Percentiles rank a stretch among this genome's conserved stretches.
Evolutionary conservation across 2,329 filamentous ascomycete genomes (phyloP).

Genomic region (Botrytis paeoniae): DNA sequence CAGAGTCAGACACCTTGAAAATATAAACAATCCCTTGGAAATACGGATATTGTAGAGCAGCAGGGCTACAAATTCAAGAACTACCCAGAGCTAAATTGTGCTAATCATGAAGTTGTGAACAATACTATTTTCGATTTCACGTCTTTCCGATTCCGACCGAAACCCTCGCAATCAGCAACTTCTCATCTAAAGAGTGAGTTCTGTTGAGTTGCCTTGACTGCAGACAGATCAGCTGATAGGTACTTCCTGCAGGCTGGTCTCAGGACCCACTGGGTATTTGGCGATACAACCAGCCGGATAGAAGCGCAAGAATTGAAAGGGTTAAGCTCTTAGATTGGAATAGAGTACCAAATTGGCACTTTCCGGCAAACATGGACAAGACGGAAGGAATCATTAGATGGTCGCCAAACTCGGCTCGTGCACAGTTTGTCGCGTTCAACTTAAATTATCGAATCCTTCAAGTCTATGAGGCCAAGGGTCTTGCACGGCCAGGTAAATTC

Average conservation of each 20-base stretch:
- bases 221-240: constrained; percentile 9
- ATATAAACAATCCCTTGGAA: background rate
- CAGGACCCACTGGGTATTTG: background rate
- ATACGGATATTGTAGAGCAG: background rate
- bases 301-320: background rate
- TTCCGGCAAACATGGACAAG: constrained; percentile 20
- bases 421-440: constrained; percentile 64
- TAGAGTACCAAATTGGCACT: background rate
- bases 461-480: constrained; percentile 60
- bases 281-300: background rate
- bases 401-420: constrained; percentile 57
- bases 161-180: background rate
- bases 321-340: background rate
- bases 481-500: constrained; percentile 50
- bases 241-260: background rate
- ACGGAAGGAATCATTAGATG: constrained; percentile 59
- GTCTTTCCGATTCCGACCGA: background rate
- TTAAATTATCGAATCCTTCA: constrained; percentile 61
- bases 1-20: background rate
- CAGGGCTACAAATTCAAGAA: background rate
- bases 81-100: background rate
- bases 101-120: constrained; percentile 9
- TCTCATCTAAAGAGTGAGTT: background rate
- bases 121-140: background rate
- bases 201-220: background rate